A percentile compares a stretch with the other conserved stretches of the same genome.
These are phyloP conservation scores for Lithocarpus polystachyus DNA, from an alignment of 306 rosid genomes.

Conservation along the genomic window DNA sequence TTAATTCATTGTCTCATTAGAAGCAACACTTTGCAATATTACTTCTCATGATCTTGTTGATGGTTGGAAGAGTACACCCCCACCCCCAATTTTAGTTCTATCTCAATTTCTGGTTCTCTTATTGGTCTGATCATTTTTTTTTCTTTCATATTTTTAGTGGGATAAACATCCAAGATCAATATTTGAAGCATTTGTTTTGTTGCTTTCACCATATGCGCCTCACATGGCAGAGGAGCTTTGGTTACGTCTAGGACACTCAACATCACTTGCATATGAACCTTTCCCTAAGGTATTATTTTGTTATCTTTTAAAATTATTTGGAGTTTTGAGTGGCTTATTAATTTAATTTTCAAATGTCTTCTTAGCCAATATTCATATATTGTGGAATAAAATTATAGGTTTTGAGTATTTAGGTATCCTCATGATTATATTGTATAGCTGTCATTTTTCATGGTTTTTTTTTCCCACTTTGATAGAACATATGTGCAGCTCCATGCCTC, in stretches of 20 bases:
- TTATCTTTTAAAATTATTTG: conserved; percentile 15
- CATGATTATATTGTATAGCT: neutral
- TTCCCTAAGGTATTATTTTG: conserved; percentile 69
- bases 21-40: neutral
- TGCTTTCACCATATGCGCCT: conserved; percentile 93
- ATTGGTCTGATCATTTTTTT: neutral
- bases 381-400: neutral
- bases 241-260: conserved; percentile 83
- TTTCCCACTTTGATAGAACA: neutral
- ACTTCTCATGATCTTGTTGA: neutral
- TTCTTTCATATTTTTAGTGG: conserved; percentile 64
- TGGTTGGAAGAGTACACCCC: neutral
- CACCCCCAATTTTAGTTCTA: neutral
- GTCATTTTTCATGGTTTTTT: neutral
- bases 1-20: neutral
- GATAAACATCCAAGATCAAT: conserved; percentile 71
- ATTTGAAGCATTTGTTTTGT: conserved; percentile 74
- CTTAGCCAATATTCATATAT: neutral
- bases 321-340: conserved; percentile 8
- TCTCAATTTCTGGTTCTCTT: conserved; percentile 1
- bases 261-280: conserved; percentile 68
- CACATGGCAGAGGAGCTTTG: conserved; percentile 97
- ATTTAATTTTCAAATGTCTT: conserved; percentile 6
- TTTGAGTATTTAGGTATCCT: neutral
- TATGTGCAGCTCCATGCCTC: neutral